Base-by-base conservation (phyloP, 805 yeast species). In the Blastobotrys terrestris region DNA sequence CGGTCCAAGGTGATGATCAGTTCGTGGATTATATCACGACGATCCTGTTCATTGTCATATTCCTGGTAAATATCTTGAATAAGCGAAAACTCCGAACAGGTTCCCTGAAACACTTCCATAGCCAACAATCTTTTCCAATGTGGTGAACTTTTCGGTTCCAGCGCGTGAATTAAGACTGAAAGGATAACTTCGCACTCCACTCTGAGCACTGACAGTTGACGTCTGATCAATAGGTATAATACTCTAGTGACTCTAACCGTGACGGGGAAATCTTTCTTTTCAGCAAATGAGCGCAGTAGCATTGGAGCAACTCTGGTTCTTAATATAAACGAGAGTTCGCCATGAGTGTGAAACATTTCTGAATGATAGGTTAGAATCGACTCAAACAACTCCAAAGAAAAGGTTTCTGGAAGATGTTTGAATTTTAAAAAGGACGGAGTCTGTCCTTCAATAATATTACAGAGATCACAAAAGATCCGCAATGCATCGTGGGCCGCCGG, bases 361-460 rank as follows among this genome's bases (percentile, higher is more conserved):
- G 74, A 72, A 61, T 89, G 89, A 63, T 82, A 83, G 13, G 82
- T 75, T 31, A 94, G 67, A 2, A 91, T 76, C 53, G 85, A 85
- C 67, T 94, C 98, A 19, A 94, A 66, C 26, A 92, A 76, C 63
- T 92, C 99, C 50, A 94, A 77, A 0, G 89, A 88, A 54, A 89
- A 76, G 46, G 81, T 77, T 67, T 84, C 79, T 45, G 86, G 75
- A 35, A 85, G 63, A 52, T 76, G 70, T 15, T 49, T 50, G 39
- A 81, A 67, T 53, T 77, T 77, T 51, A 89, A 66, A 57, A 79
- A 81, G 0, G 65, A 55, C 0, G 89, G 82, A 31, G 74, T 72
- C 53, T 77, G 81, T 53, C 76, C 79, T 50, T 83, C 85, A 7
- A 84, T 77, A 41, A 87, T 65, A 1, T 77, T 73, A 60, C 96